phyloP scores from a whole-genome alignment of 2,329 filamentous ascomycete genomes.

The Fonsecaea multimorphosa region DNA sequence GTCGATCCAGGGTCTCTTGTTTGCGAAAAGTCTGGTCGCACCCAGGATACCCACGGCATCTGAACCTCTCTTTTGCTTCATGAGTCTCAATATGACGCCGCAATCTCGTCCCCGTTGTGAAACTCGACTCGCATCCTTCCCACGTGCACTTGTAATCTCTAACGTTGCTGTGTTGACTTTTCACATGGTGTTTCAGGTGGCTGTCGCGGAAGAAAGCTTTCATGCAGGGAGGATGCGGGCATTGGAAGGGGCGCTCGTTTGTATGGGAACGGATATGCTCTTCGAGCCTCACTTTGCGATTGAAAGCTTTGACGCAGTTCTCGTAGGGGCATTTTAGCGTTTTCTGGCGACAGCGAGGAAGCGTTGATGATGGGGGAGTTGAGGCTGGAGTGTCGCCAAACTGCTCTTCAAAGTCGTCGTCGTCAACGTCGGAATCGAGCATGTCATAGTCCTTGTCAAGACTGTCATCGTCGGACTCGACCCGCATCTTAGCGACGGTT shows the following conservation, averaged over 20 bases:
- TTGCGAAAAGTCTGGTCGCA: slow-evolving; percentile 85
- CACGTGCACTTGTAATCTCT: slow-evolving; percentile 74
- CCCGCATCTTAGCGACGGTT: slow-evolving; percentile 30
- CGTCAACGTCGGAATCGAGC: slow-evolving; percentile 32
- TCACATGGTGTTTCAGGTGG: slow-evolving; percentile 83
- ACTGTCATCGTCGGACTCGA: slow-evolving; percentile 36
- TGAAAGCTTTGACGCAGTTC: slow-evolving; percentile 81
- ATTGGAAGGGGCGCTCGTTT: slow-evolving; percentile 80
- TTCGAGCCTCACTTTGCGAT: slow-evolving; percentile 78
- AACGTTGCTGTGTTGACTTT: slow-evolving; percentile 76
- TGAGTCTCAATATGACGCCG: slow-evolving; percentile 80
- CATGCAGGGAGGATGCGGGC: slow-evolving; percentile 71
- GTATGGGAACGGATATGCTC: slow-evolving; percentile 85
- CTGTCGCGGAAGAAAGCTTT: slow-evolving; percentile 88
- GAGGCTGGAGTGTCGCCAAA: slow-evolving; percentile 37
- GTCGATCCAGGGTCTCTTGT: slow-evolving; percentile 81
- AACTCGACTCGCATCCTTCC: slow-evolving; percentile 76
- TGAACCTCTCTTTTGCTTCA: slow-evolving; percentile 74
- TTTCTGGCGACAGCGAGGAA: slow-evolving; percentile 71
- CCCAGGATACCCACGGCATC: slow-evolving; percentile 71
- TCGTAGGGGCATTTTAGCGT: slow-evolving; percentile 76
- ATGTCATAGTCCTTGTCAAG: slow-evolving; percentile 35
- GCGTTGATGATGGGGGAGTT: slow-evolving; percentile 37
- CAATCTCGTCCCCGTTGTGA: slow-evolving; percentile 78
- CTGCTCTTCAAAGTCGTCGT: slow-evolving; percentile 21